phyloP scores from a whole-genome alignment of 2,329 filamentous ascomycete species.

The Passalora sequoiae region DNA sequence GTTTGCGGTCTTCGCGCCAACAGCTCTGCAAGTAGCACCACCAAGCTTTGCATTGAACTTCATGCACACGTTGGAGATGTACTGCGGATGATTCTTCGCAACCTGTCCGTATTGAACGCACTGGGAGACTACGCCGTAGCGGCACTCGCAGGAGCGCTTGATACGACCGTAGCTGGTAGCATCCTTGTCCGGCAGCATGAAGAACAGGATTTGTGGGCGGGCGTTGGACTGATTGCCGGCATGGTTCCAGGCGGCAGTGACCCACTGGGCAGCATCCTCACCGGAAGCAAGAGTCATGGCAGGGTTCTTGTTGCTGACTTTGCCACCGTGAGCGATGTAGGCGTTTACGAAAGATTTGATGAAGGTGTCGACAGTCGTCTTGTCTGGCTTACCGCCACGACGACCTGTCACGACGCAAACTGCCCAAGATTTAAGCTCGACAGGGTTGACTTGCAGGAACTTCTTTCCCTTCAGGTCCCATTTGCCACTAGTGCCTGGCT shows the following conservation, averaged over 20 bases:
- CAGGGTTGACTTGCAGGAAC: constrained; percentile 62
- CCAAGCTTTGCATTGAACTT: constrained; percentile 96
- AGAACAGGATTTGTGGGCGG: constrained; percentile 71
- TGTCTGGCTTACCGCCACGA: constrained; percentile 42
- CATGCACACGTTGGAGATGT: constrained; percentile 90
- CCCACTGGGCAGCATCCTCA: constrained; percentile 28
- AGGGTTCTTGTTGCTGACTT: constrained; percentile 46
- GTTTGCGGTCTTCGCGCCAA: constrained; percentile 34
- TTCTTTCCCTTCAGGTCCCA: constrained; percentile 84
- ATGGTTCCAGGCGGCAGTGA: constrained; percentile 47
- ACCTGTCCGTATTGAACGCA: constrained; percentile 71
- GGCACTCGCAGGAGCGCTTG: constrained; percentile 84
- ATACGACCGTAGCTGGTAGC: constrained; percentile 71
- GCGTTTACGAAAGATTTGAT: constrained; percentile 56
- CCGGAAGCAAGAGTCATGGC: constrained; percentile 35
- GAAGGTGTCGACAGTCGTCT: constrained; percentile 48
- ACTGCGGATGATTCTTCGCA: constrained; percentile 66
- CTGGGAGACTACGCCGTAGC: constrained; percentile 77
- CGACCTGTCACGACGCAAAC: constrained; percentile 61
- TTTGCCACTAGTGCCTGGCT: constrained; percentile 64
- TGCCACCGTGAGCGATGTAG: constrained; percentile 59
- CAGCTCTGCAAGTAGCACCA: constrained; percentile 61
- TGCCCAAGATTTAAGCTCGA: constrained; percentile 64
- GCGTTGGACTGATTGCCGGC: constrained; percentile 51
- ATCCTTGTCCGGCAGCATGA: constrained; percentile 69